Base-by-base conservation (phyloP, 2,329 filamentous ascomycete genomes). In the Blastomyces percursus region DNA sequence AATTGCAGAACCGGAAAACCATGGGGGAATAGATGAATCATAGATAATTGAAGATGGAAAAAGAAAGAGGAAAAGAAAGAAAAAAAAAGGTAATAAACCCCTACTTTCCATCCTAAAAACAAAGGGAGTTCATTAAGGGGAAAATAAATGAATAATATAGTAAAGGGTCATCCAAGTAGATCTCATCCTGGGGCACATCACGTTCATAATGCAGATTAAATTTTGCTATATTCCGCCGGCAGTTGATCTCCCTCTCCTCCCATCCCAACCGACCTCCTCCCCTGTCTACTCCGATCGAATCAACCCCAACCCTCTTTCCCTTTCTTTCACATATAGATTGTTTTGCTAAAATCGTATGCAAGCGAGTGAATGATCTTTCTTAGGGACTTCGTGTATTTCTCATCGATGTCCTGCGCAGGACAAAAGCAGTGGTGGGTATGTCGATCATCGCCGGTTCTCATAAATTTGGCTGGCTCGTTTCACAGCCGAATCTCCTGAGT, bases 401-500 rank as follows among this genome's bases (percentile, higher is more conserved):
- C 19, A 55, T 21, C 51, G 19, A 9, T 32, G 51, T 38, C 19
- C 30, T 14, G 9, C 30, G 30, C n/a, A 40, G 24, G 12, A 11
- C 35, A 24, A 57, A 27, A 55, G 21, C 14, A 11, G 35, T 44
- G 14, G 35, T 19, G 21, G n/a, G 51, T 35, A 35, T n/a, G 51
- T 35, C 14, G 9, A 8, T n/a, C 51, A 50, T 50, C 30, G 27
- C 27, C 16, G 9, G 24, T 32, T 32, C 24, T 35, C 16, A 38
- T 9, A 16, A 9, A n/a, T 16, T 35, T 55, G 8, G 12, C 30
- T 55, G 5, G 35, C n/a, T 57, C 12, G 9, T 57, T 60, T 63
- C 57, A 64, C 48, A 64, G 60, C 52, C 46, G 61, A 32, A 63
- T 63, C 46, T 61, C 63, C n/a, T 59, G 63, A 8, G 48, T 59